Evolutionary conservation across 140 eudicot genomes (phyloP), one percentile per base, ranked within the genome.

Genomic region (Ambrosia hybrid): DNA sequence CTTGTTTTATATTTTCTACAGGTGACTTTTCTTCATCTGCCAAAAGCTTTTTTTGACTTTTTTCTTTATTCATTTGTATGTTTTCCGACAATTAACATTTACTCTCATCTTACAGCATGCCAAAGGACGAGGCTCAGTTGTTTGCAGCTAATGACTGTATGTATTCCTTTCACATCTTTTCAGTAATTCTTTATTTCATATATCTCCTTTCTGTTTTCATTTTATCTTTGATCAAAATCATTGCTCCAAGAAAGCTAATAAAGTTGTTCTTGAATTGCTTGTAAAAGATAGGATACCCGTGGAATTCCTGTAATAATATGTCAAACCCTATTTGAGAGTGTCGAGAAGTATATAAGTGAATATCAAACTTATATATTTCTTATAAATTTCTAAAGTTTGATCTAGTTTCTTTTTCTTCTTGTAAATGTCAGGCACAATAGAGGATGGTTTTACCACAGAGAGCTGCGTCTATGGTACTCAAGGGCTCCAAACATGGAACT

Each of bases 391-490:
- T 34, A 11, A 3, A 61, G 11, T 17, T 51, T 11, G 37, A 60
- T 12, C 1, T 62, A 66, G 7, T 14, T 33, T 14, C 1, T 1
- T 12, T 33, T 14, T 5, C 0, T 3, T 39, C 13, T 6, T 51
- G 14, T 71, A 41, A 34, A 10, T 58, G 49, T 13, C 21, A 91
- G 97, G 79, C 76, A 83, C 68, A 76, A 72, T 33, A 86, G 97
- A 76, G 91, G 95, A 61, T 91, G 98, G 98, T 85, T 92, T 68
- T 92, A 79, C 73, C 96, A 92, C 66, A 80, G 78, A 70, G 96
- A 85, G 65, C 77, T 74, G 15, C 88, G 78, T 6, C 37, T 83
- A 56, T 92, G 98, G 98, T 85, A 84, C 12, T 80, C 79, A 46
- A 79, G 96, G 82, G 86, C 77, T 37, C 82, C 86, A 39, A 87